A percentile compares a stretch with the other conserved stretches of the same genome.
Evolutionary conservation across 805 yeast genomes (phyloP).

Genomic region (Cyberlindnera euphorbiiphila): DNA sequence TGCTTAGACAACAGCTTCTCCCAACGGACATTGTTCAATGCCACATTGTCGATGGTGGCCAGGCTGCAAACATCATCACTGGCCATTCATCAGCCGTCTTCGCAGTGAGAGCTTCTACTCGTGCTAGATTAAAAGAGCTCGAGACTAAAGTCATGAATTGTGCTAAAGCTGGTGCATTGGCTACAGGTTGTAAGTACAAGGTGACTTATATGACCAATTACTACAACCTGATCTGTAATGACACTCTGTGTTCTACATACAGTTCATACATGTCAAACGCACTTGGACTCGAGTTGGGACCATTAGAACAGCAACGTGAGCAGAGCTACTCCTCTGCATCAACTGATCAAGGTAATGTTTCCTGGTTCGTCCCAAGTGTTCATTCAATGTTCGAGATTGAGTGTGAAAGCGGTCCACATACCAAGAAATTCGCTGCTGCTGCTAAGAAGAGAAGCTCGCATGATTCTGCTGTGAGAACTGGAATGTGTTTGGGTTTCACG

Average conservation of each 20-base stretch:
- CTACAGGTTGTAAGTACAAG: constrained; percentile 13
- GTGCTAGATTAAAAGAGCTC: constrained; percentile 7
- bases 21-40: constrained; percentile 11
- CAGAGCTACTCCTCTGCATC: constrained; percentile 1
- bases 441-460: constrained; percentile 5
- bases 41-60: constrained; percentile 10
- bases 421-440: constrained; percentile 5
- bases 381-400: constrained; percentile 8
- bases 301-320: constrained; percentile 1
- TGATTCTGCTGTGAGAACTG: constrained; percentile 6
- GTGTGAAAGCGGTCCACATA: constrained; percentile 7
- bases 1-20: constrained; percentile 9
- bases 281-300: constrained; percentile 1
- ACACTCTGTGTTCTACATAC: background rate
- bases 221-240: constrained; percentile 11
- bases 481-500: constrained; percentile 2
- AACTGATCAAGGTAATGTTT: constrained; percentile 11
- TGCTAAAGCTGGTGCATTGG: constrained; percentile 12
- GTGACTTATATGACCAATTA: constrained; percentile 10
- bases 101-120: constrained; percentile 11
- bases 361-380: constrained; percentile 8
- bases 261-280: constrained; percentile 1
- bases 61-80: constrained; percentile 12
- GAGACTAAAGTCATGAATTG: constrained; percentile 9
- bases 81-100: constrained; percentile 11